Percentiles rank a stretch among this genome's conserved stretches.
Conservation (phyloP, 345 rosid species). For the Boechera stricta region DNA sequence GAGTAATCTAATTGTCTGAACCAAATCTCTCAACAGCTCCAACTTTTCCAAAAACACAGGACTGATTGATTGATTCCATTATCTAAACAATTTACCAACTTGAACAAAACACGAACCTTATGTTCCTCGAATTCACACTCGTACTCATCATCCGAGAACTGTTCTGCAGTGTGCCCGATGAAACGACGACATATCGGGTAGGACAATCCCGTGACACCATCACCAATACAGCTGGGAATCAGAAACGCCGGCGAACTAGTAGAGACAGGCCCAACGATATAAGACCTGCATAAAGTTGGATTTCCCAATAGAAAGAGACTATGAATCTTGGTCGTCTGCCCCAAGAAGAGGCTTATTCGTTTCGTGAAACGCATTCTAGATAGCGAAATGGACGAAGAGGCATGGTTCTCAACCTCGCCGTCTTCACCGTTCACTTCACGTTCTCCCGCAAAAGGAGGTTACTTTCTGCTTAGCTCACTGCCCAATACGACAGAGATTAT, state of each 20-base stretch:
- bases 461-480: constrained; percentile 25
- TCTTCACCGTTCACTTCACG: constrained; percentile 8
- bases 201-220: constrained; percentile 28
- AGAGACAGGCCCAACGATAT: constrained; percentile 32
- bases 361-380: constrained; percentile 59
- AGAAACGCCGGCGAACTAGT: constrained; percentile 33
- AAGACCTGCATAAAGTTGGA: constrained; percentile 23
- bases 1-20: constrained; percentile 1
- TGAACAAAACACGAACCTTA: constrained; percentile 55
- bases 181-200: constrained; percentile 46
- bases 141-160: constrained; percentile 95
- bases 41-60: neutral
- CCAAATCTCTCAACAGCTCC: neutral
- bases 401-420: constrained; percentile 41
- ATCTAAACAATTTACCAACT: neutral
- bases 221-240: constrained; percentile 27
- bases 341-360: constrained; percentile 52
- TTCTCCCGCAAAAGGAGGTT: constrained; percentile 25
- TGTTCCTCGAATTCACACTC: constrained; percentile 84
- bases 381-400: constrained; percentile 39
- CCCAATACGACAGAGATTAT: constrained; percentile 2
- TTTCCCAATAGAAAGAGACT: constrained; percentile 31
- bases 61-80: constrained; percentile 2
- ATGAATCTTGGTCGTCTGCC: constrained; percentile 47
- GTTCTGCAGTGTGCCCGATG: constrained; percentile 67